Evolutionary conservation across 164 flowering plant genomes (phyloP).

Genomic region (Buxus sempervirens): DNA sequence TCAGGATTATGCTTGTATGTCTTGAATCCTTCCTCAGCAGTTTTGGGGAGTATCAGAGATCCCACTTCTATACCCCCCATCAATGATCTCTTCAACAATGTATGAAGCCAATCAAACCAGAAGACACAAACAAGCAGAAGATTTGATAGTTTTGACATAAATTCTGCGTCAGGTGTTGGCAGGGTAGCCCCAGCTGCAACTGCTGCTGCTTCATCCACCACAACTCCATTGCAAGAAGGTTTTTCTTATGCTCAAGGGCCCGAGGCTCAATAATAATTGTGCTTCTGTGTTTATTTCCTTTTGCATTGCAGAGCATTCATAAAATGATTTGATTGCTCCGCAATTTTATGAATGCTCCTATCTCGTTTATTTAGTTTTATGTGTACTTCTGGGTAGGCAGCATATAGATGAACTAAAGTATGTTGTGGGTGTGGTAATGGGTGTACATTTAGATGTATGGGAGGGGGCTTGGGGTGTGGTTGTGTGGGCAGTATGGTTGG

Average conservation of each 20-base stretch:
- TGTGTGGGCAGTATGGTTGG: no score
- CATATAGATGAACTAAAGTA: no score
- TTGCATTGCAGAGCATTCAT: no score
- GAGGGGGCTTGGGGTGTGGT: no score
- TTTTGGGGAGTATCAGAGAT: slow-evolving; percentile 36
- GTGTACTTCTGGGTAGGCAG: no score
- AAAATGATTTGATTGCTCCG: no score
- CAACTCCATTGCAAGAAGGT: slow-evolving; percentile 11
- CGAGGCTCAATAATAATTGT: slow-evolving; percentile 15
- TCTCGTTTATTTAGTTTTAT: no score
- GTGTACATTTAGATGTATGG: no score
- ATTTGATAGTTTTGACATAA: slow-evolving; percentile 32
- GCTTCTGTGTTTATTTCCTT: no score
- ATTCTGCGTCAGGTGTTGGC: slow-evolving; percentile 13
- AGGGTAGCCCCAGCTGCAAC: slow-evolving; percentile 7
- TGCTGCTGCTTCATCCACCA: slow-evolving; percentile 11
- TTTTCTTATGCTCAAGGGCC: slow-evolving; percentile 31
- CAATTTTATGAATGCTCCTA: no score
- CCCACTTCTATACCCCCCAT: slow-evolving; percentile 41
- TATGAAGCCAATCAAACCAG: slow-evolving; percentile 45
- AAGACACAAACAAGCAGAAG: slow-evolving; percentile 42
- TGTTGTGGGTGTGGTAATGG: no score
- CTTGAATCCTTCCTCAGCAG: slow-evolving; percentile 8
- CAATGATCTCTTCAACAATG: slow-evolving; percentile 33
- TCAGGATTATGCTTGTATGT: no score